Conservation (phyloP, 768 basidiomycete genomes). For the Boletus fagicola region DNA sequence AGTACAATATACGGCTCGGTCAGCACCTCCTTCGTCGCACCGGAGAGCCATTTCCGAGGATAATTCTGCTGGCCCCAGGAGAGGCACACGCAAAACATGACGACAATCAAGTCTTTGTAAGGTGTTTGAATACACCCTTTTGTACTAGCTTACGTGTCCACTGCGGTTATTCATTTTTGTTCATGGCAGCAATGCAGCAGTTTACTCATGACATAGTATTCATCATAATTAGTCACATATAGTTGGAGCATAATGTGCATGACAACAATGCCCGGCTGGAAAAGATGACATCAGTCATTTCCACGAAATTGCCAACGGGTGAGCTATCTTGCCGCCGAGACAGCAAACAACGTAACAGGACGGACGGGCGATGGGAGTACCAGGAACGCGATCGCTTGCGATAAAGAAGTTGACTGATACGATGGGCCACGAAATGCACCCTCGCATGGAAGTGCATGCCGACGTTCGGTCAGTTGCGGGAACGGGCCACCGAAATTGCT, state of each 20-base stretch:
- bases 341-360: neutral
- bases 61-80: constrained; percentile 15
- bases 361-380: neutral
- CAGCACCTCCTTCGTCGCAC: constrained; percentile 30
- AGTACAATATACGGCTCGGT: constrained; percentile 27
- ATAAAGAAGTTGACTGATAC: constrained; percentile 13
- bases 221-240: constrained; percentile 22
- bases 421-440: constrained; percentile 8
- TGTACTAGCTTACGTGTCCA: neutral
- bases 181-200: neutral
- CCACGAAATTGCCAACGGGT: constrained; percentile 3
- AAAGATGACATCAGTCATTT: neutral
- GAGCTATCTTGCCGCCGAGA: constrained; percentile 5
- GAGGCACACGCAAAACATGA: constrained; percentile 19
- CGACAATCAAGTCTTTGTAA: neutral
- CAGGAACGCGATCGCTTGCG: constrained; percentile 15
- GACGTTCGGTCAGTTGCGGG: constrained; percentile 7
- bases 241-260: constrained; percentile 25
- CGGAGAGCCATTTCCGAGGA: constrained; percentile 30
- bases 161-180: neutral
- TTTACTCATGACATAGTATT: constrained; percentile 10
- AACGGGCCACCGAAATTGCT: constrained; percentile 11
- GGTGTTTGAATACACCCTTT: neutral
- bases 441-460: constrained; percentile 7
- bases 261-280: constrained; percentile 11